Evolutionary conservation across 78 protist genomes (phyloP).

Genomic region (Guillardia theta): DNA sequence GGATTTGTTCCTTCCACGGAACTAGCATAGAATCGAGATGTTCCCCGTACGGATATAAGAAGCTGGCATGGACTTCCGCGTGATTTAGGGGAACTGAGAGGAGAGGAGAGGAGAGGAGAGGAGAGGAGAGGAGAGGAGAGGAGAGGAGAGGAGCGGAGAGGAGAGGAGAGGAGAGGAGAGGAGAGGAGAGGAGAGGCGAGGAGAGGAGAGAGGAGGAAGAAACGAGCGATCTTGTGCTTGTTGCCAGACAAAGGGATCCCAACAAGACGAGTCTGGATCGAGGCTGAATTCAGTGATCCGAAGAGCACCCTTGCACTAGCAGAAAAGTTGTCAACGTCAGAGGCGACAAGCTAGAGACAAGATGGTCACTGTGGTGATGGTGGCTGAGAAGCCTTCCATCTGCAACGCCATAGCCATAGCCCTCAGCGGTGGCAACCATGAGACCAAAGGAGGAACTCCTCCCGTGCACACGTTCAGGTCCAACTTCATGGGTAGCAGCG

Average conservation of each 20-base stretch:
- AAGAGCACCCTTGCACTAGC: background rate
- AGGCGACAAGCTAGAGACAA: background rate
- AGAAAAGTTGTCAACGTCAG: background rate
- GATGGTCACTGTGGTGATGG: slow-evolving; percentile 56
- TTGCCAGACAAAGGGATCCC: background rate
- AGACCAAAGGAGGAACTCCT: background rate
- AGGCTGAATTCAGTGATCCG: background rate
- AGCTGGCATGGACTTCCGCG: background rate
- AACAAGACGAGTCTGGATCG: background rate
- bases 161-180: background rate
- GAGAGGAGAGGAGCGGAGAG: background rate
- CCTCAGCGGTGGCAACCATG: background rate
- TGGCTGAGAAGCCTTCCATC: slow-evolving; percentile 76
- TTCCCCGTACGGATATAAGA: slow-evolving; percentile 82
- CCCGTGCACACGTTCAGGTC: slow-evolving; percentile 3
- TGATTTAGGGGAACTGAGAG: background rate
- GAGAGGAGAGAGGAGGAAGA: background rate
- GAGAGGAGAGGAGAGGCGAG: background rate
- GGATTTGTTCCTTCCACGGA: slow-evolving; percentile 96
- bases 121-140: background rate
- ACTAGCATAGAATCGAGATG: slow-evolving; percentile 98
- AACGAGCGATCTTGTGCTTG: background rate
- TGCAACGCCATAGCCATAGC: slow-evolving; percentile 49
- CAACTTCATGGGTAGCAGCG: background rate
- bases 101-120: background rate